Percentiles rank a stretch among this genome's conserved stretches.
These are phyloP conservation scores for Logfia minima DNA, from an alignment of 129 eudicot genomes.

Conservation along the genomic window DNA sequence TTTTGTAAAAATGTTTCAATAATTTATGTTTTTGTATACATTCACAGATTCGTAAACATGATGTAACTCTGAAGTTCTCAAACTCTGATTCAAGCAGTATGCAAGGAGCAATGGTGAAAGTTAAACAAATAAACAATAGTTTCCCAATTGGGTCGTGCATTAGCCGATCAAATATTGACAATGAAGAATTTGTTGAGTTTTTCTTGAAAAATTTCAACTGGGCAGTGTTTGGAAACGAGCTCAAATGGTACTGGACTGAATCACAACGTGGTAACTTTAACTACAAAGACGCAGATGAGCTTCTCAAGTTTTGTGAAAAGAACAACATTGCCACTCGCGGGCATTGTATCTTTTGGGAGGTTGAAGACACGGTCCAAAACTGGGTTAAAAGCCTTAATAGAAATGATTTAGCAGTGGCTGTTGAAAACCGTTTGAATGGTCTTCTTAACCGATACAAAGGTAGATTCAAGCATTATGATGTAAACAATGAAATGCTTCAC, in stretches of 20 bases:
- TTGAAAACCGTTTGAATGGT: slow-evolving; percentile 63
- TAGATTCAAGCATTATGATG: slow-evolving; percentile 78
- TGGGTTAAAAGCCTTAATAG: slow-evolving; percentile 57
- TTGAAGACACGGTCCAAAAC: slow-evolving; percentile 58
- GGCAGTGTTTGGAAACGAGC: slow-evolving; percentile 89
- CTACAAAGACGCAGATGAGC: slow-evolving; percentile 77
- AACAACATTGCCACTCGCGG: slow-evolving; percentile 64
- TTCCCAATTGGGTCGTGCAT: slow-evolving; percentile 86
- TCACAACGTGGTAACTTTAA: slow-evolving; percentile 59
- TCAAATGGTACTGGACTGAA: slow-evolving; percentile 94
- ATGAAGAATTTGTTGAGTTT: slow-evolving; percentile 75
- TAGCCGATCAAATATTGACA: slow-evolving; percentile 62
- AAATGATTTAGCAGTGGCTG: slow-evolving; percentile 52
- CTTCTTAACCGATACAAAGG: slow-evolving; percentile 83
- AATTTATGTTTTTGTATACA: not conserved
- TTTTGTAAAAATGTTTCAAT: not conserved
- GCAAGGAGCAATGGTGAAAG: slow-evolving; percentile 47
- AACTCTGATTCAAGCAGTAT: slow-evolving; percentile 39
- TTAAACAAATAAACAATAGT: slow-evolving; percentile 64
- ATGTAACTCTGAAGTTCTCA: slow-evolving; percentile 59
- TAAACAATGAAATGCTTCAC: slow-evolving; percentile 92
- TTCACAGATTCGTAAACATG: slow-evolving; percentile 82
- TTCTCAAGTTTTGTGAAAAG: slow-evolving; percentile 53
- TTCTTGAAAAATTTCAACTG: slow-evolving; percentile 75
- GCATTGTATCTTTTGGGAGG: slow-evolving; percentile 97